Evolutionary conservation across 164 flowering plant genomes (phyloP), one percentile per base, ranked within the genome.

Genomic region (Stephania cephalantha): DNA sequence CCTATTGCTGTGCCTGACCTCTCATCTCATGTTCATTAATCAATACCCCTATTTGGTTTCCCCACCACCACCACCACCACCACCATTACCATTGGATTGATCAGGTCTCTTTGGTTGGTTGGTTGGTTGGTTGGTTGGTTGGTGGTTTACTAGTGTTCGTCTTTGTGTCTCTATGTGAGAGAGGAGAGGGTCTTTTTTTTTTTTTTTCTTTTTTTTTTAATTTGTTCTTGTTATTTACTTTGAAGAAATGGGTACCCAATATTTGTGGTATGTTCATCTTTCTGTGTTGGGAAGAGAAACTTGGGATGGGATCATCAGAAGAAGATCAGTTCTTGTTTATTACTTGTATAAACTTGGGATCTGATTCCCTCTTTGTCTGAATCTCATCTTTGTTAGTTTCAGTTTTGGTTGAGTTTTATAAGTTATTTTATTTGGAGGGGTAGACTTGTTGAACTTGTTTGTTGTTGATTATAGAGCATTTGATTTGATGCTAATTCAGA

Each of bases 1-100:
- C 93, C 42, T 88, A 85, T 65, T 86, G 89, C 82, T 83, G 83
- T 82, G 93, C 90, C 86, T 90, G 85, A 88, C 9, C 17, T 15
- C 18, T 18, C 15, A 63, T 17, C 31, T 13, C 35, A n/a, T 15
- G 8, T 48, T 45, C 63, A 68, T 15, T 22, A 35, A 9, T 50
- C 50, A 63, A 31, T 30, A 72, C 29, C 50, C 20, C 53, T 12
- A 35, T 46, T 44, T 8, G 8, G 22, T 69, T 69, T 35, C 42
- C 42, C 42, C 4, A 35, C 4, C 42, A 15, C 10, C 29, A 20
- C 30, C 70, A 64, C 20, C 44, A 25, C 42, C 42, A 35, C 4
- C 42, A 35, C 42, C 42, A 35, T 4, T 4, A 9, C 46, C 46
- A 31, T 35, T 35, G 2, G 42, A 35, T 35, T 35, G 1, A 35